These are phyloP conservation scores for Amanita pallidorosea DNA, from an alignment of 768 basidiomycete genomes.

Conservation along the genomic window DNA sequence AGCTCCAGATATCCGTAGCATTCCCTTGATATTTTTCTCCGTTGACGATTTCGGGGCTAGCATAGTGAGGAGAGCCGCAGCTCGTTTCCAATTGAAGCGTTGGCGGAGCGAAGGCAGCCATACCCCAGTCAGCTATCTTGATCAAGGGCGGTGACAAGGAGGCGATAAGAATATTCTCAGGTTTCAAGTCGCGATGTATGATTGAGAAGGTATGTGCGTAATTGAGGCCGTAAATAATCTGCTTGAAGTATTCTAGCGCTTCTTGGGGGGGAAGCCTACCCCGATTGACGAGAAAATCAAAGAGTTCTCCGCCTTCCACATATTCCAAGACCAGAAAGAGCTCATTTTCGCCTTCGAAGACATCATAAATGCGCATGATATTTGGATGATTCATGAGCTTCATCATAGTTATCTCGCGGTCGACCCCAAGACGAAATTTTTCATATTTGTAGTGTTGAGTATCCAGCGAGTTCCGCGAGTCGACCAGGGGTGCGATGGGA, in stretches of 20 bases:
- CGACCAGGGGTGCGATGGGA: slow-evolving; percentile 68
- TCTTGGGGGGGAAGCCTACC: slow-evolving; percentile 73
- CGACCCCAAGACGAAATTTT: slow-evolving; percentile 78
- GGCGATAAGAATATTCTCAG: slow-evolving; percentile 92
- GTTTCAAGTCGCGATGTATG: slow-evolving; percentile 96
- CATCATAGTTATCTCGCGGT: slow-evolving; percentile 97
- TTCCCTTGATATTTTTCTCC: slow-evolving; percentile 83
- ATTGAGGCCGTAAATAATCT: slow-evolving; percentile 90
- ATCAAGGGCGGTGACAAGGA: slow-evolving; percentile 70
- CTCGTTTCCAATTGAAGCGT: slow-evolving; percentile 83
- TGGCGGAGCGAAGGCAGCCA: slow-evolving; percentile 92
- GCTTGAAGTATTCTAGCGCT: slow-evolving; percentile 88
- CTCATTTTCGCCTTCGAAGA: slow-evolving; percentile 86
- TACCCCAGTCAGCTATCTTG: slow-evolving; percentile 98
- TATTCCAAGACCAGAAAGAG: slow-evolving; percentile 93
- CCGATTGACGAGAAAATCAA: slow-evolving; percentile 89
- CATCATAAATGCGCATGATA: slow-evolving; percentile 91
- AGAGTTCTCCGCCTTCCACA: slow-evolving; percentile 92
- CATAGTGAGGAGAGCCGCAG: slow-evolving; percentile 95
- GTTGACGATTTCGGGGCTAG: slow-evolving; percentile 92
- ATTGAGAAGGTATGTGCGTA: slow-evolving; percentile 98
- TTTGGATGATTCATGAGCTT: slow-evolving; percentile 98
- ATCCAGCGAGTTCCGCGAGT: slow-evolving; percentile 57
- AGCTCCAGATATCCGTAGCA: slow-evolving; percentile 94
- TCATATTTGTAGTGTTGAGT: slow-evolving; percentile 64